phyloP scores from a whole-genome alignment of 805 yeast genomes.

The Kazachstania psychrophila region DNA sequence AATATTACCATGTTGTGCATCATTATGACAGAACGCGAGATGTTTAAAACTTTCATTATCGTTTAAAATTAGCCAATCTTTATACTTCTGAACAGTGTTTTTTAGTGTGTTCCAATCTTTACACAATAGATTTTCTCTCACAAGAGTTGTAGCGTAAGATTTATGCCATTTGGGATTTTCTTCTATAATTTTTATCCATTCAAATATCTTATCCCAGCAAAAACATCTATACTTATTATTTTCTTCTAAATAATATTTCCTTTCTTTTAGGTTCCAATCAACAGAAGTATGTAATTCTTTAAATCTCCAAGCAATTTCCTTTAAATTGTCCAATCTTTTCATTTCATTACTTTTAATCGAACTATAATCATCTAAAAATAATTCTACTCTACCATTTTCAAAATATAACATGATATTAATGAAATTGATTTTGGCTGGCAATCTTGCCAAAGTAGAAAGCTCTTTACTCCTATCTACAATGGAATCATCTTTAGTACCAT shows the following conservation, averaged over 20 bases:
- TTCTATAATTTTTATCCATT: conserved; percentile 51
- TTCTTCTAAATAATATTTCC: conserved; percentile 41
- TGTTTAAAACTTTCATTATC: conserved; percentile 4
- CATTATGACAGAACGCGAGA: conserved; percentile 82
- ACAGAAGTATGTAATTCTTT: conserved; percentile 77
- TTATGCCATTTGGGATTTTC: conserved; percentile 22
- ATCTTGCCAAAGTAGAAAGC: conserved; percentile 54
- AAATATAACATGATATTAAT: conserved; percentile 66
- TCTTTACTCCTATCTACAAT: conserved; percentile 78
- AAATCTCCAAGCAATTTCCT: conserved; percentile 85
- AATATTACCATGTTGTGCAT: conserved; percentile 87
- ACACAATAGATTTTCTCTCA: conserved; percentile 32
- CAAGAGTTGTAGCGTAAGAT: conserved; percentile 16
- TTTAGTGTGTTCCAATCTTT: conserved; percentile 40
- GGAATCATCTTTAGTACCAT: conserved; percentile 76
- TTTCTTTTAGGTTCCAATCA: conserved; percentile 46
- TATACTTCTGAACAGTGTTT: conserved; percentile 39
- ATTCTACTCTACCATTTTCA: conserved; percentile 84
- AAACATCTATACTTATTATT: conserved; percentile 8
- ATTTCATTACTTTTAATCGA: conserved; percentile 64
- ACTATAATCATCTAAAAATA: conserved; percentile 67
- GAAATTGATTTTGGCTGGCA: conserved; percentile 38
- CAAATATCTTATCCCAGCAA: conserved; percentile 55
- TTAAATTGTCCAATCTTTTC: conserved; percentile 55
- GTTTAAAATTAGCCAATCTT: conserved; percentile 42